Evolutionary conservation across 306 rosid species (phyloP).

Genomic region (Vigna mungo): DNA sequence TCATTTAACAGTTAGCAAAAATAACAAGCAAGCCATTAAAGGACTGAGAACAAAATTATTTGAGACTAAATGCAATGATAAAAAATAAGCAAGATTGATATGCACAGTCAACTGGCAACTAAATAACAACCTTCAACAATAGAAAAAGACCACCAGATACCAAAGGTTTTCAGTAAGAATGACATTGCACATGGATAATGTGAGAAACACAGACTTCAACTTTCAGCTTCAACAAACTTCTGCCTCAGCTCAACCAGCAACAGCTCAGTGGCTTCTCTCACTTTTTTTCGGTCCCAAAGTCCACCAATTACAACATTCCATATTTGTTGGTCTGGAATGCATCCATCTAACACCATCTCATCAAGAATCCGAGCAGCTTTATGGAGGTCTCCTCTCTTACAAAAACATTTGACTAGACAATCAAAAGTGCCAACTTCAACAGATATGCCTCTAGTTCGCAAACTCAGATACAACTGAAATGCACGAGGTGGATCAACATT

Average conservation of each 20-base stretch:
- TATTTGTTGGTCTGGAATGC: slow-evolving; percentile 67
- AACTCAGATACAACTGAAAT: slow-evolving; percentile 78
- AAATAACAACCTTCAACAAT: background rate
- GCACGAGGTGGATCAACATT: slow-evolving; percentile 60
- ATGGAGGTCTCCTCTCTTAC: slow-evolving; percentile 70
- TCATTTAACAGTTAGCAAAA: background rate
- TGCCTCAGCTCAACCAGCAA: slow-evolving; percentile 60
- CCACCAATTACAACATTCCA: slow-evolving; percentile 73
- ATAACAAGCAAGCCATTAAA: slow-evolving; percentile 20
- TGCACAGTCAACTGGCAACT: background rate
- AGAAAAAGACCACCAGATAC: slow-evolving; percentile 1
- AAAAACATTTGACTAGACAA: slow-evolving; percentile 58
- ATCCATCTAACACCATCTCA: slow-evolving; percentile 84
- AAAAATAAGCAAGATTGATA: slow-evolving; percentile 5
- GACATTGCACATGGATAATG: slow-evolving; percentile 3
- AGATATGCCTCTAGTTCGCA: slow-evolving; percentile 78
- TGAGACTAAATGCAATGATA: slow-evolving; percentile 1
- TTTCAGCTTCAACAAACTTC: slow-evolving; percentile 48
- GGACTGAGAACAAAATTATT: slow-evolving; percentile 12
- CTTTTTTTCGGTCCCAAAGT: slow-evolving; percentile 72
- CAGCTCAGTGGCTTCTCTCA: slow-evolving; percentile 70
- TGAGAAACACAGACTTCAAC: slow-evolving; percentile 37
- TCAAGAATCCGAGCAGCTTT: slow-evolving; percentile 76
- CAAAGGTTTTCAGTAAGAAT: slow-evolving; percentile 30
- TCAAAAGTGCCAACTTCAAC: slow-evolving; percentile 61